Percentiles rank a stretch among this genome's conserved stretches.
Conservation (phyloP, 495 filamentous ascomycete genomes). For the Penicillium odoratum region DNA sequence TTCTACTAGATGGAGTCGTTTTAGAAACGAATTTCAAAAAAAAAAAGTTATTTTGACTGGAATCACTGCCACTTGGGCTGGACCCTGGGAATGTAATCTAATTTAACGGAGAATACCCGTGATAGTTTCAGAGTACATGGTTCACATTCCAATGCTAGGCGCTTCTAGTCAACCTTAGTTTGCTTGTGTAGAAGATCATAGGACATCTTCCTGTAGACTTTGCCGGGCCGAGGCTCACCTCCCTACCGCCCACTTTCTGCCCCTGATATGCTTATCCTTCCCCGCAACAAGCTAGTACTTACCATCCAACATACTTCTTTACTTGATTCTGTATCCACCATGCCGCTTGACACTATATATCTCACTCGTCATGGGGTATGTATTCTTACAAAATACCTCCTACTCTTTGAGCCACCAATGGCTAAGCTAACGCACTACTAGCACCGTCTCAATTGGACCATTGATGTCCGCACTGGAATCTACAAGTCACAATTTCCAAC, state of each 20-base stretch:
- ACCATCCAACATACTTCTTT: neutral
- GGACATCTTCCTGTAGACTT: neutral
- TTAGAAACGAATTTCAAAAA: constrained; percentile 22
- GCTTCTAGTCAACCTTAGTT: constrained; percentile 24
- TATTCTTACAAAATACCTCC: constrained; percentile 14
- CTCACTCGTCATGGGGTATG: constrained; percentile 83
- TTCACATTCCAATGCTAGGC: constrained; percentile 24
- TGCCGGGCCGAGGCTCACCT: constrained; percentile 16
- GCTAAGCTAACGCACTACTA: constrained; percentile 31
- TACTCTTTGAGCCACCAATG: constrained; percentile 16
- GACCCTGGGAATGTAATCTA: constrained; percentile 36
- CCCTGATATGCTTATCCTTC: constrained; percentile 22
- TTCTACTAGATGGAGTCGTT: constrained; percentile 71
- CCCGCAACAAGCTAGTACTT: neutral
- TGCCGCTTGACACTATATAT: constrained; percentile 77
- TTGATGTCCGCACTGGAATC: constrained; percentile 72
- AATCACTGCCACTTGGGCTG: constrained; percentile 27
- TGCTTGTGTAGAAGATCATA: neutral
- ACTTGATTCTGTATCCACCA: constrained; percentile 15
- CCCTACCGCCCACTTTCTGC: constrained; percentile 21
- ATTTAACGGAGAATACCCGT: constrained; percentile 31
- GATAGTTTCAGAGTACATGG: constrained; percentile 35
- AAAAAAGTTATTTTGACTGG: constrained; percentile 38
- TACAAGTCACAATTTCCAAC: constrained; percentile 67
- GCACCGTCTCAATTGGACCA: constrained; percentile 89